These are phyloP conservation scores for Lactarius indigo DNA, from an alignment of 768 basidiomycete genomes.

Conservation along the genomic window DNA sequence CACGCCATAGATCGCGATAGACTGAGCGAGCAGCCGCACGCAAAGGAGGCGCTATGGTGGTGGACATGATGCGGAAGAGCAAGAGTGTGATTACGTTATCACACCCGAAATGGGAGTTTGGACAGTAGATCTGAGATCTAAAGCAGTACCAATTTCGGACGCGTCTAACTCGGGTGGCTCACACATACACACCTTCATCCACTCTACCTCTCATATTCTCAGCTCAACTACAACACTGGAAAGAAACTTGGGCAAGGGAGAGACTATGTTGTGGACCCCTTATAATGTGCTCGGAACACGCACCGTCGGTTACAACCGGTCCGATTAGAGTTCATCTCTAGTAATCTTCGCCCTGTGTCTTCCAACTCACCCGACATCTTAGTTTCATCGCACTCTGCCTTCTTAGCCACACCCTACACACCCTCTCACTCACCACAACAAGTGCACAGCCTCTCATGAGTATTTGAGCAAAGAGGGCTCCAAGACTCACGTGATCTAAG, in stretches of 20 bases:
- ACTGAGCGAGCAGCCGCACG: conserved; percentile 67
- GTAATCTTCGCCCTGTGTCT: conserved; percentile 14
- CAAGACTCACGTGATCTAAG: conserved; percentile 27
- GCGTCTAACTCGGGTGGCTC: conserved; percentile 29
- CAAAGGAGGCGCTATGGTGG: conserved; percentile 55
- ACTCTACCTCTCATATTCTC: conserved; percentile 21
- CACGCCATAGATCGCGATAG: conserved; percentile 68
- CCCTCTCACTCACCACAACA: not conserved
- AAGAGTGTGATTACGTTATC: not conserved
- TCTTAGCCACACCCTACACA: not conserved
- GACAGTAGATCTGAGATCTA: conserved; percentile 35
- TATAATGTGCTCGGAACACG: not conserved
- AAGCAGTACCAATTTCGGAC: conserved; percentile 39
- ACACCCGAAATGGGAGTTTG: not conserved
- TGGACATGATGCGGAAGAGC: not conserved
- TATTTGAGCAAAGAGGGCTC: conserved; percentile 16
- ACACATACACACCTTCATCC: not conserved
- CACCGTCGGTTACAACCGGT: not conserved
- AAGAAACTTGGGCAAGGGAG: not conserved
- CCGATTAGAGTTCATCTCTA: conserved; percentile 6
- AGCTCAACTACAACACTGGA: not conserved
- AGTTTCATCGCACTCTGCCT: not conserved
- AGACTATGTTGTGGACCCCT: not conserved
- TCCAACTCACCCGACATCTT: conserved; percentile 1
- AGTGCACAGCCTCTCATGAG: not conserved